Evolutionary conservation across 495 filamentous ascomycete species (phyloP).

Genomic region (Hypoxylon crocopeplum): DNA sequence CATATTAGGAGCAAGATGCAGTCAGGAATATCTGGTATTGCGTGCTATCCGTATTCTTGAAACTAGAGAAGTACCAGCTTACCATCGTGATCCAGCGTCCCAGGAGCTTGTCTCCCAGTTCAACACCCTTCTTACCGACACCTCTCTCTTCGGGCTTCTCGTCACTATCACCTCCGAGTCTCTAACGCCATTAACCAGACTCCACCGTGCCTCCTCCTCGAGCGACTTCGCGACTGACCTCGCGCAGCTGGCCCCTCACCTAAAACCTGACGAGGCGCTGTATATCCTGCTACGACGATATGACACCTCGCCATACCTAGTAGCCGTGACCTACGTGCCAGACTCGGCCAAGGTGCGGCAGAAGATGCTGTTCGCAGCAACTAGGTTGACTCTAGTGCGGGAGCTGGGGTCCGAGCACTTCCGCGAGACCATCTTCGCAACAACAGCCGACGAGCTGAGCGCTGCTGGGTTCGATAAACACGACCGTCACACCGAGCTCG

Average conservation of each 20-base stretch:
- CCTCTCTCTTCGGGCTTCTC: constrained; percentile 76
- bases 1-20: constrained; percentile 65
- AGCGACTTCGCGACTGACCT: constrained; percentile 67
- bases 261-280: constrained; percentile 76
- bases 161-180: constrained; percentile 78
- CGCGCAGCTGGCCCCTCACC: constrained; percentile 60
- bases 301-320: constrained; percentile 59
- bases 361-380: constrained; percentile 95
- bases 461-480: constrained; percentile 78
- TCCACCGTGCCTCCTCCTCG: constrained; percentile 60
- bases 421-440: constrained; percentile 76
- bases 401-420: constrained; percentile 93
- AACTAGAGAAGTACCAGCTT: constrained; percentile 19
- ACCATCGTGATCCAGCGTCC: constrained; percentile 65
- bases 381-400: constrained; percentile 79
- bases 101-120: constrained; percentile 85
- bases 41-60: background rate
- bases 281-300: constrained; percentile 85
- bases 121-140: constrained; percentile 69
- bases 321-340: constrained; percentile 90
- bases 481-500: constrained; percentile 69
- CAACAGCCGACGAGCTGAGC: constrained; percentile 73
- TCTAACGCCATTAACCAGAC: constrained; percentile 67
- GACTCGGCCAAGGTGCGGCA: constrained; percentile 87
- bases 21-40: constrained; percentile 82